Evolutionary conservation across 2,329 filamentous ascomycete species (phyloP), one percentile per base, ranked within the genome.

Genomic region (Ophiocordyceps sinensis): DNA sequence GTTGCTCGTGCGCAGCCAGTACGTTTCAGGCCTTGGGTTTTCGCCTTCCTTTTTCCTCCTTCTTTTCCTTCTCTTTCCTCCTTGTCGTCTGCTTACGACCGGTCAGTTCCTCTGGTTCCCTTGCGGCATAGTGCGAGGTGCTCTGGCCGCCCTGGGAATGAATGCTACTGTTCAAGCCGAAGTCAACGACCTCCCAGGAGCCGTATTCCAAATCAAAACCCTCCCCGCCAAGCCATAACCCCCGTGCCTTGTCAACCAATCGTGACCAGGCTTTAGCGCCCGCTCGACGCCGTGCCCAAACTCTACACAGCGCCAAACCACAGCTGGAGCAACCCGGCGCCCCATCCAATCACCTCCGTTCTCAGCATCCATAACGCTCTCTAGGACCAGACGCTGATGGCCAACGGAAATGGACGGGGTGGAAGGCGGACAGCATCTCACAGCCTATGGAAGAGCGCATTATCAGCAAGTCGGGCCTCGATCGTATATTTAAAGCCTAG

Each of bases 151-250:
- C 39, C 69, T 98, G 67, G 91, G 89, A 6, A 87, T 96, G 51
- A 81, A 80, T 52, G 88, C 88, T 10, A 93, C 82, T 1, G 89
- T 98, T 2, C 85, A 94, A 51, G 91, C 87, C 5, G 91, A 95
- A 64, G 84, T 83, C 41, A 82, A 71, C 42, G 89, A 94, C 58
- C 68, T 98, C 41, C 91, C 91, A 0, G 75, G 75, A 6, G 91
- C 89, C 30, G 85, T 88, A 1, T 98, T 98, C 60, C 91, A 98
- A 65, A 95, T 98, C 59, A 93, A 93, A 66, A 91, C 85, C 32
- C 67, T 82, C 40, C 72, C 77, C 23, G 62, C 72, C 28, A 86
- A 86, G 63, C 63, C 74, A 54, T 82, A 67, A 53, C 45, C 46
- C 44, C 29, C 17, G 28, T n/a, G 13, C 30, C 23, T 28, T 4